Percentiles rank a stretch among this genome's conserved stretches.
These are phyloP conservation scores for Skeletonema costatum DNA, from an alignment of 108 stramenopile species.

Conservation along the genomic window DNA sequence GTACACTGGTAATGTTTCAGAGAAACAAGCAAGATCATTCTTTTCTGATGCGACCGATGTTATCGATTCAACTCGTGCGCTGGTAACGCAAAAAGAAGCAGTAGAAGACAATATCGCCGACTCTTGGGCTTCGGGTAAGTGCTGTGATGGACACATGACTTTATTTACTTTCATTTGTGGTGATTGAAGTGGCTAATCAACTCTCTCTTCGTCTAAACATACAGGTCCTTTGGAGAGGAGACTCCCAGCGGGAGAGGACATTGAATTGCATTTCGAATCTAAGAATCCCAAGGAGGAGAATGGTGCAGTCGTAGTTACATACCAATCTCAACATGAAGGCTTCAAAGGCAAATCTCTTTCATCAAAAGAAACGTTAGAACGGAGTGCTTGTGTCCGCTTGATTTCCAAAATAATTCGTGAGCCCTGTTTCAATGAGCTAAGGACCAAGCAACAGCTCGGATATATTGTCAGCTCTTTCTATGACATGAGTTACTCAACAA, in stretches of 20 bases:
- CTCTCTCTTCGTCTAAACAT: background rate
- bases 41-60: conserved; percentile 44
- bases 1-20: conserved; percentile 76
- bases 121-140: conserved; percentile 34
- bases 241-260: conserved; percentile 59
- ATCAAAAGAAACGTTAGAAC: conserved; percentile 56
- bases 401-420: conserved; percentile 82
- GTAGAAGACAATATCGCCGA: background rate
- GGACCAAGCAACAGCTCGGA: conserved; percentile 82
- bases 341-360: conserved; percentile 74
- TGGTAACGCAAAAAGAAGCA: background rate
- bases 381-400: conserved; percentile 72
- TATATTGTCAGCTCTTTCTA: conserved; percentile 80
- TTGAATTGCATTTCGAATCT: conserved; percentile 76
- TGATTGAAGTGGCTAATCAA: no score
- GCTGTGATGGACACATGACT: background rate
- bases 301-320: conserved; percentile 76
- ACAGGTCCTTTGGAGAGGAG: conserved; percentile 60
- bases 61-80: conserved; percentile 15
- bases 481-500: conserved; percentile 7
- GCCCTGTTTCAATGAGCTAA: conserved; percentile 79
- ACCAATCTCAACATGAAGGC: conserved; percentile 70
- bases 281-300: conserved; percentile 81
- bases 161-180: background rate
- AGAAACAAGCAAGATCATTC: conserved; percentile 56